Evolutionary conservation across 2,329 filamentous ascomycete species (phyloP).

Genomic region (Pyrenophora seminiperda): DNA sequence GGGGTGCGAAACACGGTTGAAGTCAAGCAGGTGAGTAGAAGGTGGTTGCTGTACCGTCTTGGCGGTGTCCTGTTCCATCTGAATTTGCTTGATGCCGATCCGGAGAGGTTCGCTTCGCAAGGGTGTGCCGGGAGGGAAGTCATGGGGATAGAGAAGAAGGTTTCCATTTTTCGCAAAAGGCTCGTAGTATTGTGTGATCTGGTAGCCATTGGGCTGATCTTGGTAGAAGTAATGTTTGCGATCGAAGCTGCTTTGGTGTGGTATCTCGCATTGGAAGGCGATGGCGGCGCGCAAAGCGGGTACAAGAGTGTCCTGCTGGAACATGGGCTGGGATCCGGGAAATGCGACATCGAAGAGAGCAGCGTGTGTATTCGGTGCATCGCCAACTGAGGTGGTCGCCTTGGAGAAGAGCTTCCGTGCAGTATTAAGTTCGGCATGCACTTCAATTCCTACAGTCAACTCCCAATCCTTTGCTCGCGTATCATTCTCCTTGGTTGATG

Average conservation of each 20-base stretch:
- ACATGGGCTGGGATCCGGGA: slow-evolving; percentile 83
- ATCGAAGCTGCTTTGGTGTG: slow-evolving; percentile 82
- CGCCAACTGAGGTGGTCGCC: slow-evolving; percentile 57
- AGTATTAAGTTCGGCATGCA: slow-evolving; percentile 95
- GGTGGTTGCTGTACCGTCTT: slow-evolving; percentile 83
- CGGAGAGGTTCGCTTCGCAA: slow-evolving; percentile 67
- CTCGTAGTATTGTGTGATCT: slow-evolving; percentile 95
- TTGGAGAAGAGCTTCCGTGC: slow-evolving; percentile 85
- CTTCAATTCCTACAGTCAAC: slow-evolving; percentile 93
- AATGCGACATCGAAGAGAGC: slow-evolving; percentile 87
- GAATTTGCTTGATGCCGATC: slow-evolving; percentile 88
- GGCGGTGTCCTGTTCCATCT: slow-evolving; percentile 97
- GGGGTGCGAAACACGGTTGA: slow-evolving; percentile 89
- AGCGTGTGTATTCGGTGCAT: slow-evolving; percentile 81
- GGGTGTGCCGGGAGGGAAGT: slow-evolving; percentile 69
- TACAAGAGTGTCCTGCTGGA: slow-evolving; percentile 81
- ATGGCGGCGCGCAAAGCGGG: slow-evolving; percentile 90
- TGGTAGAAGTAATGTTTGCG: slow-evolving; percentile 99
- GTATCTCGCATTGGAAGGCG: slow-evolving; percentile 79
- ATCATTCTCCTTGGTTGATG: slow-evolving; percentile 20
- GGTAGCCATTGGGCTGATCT: slow-evolving; percentile 95
- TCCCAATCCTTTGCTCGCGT: slow-evolving; percentile 70
- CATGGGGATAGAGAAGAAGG: slow-evolving; percentile 72
- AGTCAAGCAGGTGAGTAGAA: slow-evolving; percentile 79
- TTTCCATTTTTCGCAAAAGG: slow-evolving; percentile 71